Conservation (phyloP, 371 early-diverging fungal species). For the Apophysomyces sp. region DNA sequence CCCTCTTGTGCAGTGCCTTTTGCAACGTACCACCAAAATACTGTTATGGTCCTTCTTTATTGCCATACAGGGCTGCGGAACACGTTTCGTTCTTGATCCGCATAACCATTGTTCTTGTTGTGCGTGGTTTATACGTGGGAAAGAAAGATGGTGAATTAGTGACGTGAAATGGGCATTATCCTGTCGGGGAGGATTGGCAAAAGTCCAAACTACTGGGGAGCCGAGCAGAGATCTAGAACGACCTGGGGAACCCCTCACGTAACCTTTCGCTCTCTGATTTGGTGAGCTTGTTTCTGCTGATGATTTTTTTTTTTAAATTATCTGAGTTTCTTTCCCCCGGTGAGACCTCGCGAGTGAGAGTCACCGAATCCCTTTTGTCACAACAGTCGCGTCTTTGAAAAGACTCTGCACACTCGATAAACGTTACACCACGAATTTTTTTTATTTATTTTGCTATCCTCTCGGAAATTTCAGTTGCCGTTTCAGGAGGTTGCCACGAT, state of each 20-base stretch:
- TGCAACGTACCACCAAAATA: slow-evolving; percentile 6
- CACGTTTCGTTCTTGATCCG: slow-evolving; percentile 12
- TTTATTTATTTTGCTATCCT: background rate
- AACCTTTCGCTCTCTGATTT: background rate
- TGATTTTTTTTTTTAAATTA: background rate
- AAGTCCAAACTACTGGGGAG: no score
- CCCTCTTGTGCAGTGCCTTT: slow-evolving; percentile 13
- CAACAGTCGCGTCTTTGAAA: background rate
- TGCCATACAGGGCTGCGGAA: slow-evolving; percentile 13
- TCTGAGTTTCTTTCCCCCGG: background rate
- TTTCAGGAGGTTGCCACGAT: background rate
- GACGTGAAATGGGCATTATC: no score
- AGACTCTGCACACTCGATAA: background rate
- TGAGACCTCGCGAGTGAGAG: background rate
- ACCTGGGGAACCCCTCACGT: background rate
- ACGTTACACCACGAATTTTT: background rate
- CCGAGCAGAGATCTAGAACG: no score
- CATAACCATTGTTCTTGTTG: background rate
- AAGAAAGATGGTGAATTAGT: no score
- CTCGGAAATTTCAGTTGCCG: background rate
- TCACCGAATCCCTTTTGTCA: background rate
- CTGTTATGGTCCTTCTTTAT: slow-evolving; percentile 3
- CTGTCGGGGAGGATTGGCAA: no score
- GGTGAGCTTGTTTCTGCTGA: background rate
- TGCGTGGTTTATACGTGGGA: no score